Evolutionary conservation across 495 filamentous ascomycete genomes (phyloP), one percentile per base, ranked within the genome.

Genomic region (Penicillium pancosmium): DNA sequence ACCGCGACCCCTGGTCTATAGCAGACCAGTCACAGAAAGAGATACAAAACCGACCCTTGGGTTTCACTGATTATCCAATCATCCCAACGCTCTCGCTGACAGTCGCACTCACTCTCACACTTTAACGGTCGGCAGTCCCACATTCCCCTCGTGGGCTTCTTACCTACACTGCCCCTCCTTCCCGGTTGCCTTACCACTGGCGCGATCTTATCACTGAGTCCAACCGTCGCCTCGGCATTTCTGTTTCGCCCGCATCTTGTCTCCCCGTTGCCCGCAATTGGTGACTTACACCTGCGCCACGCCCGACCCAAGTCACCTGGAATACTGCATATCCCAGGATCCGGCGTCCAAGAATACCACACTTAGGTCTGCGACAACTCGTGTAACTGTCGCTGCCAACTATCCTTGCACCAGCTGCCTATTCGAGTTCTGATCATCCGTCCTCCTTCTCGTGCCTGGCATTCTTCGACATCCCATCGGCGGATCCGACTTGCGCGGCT

Each of bases 201-300:
- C 49, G 52, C 38, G 47, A 61, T 54, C 61, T 51, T 58, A 54
- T 58, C 47, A 23, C 51, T 55, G 57, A 57, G 36, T 50, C 54
- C 62, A 53, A 46, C 55, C 57, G 58, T 54, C 55, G 38, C 57
- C 50, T 58, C 59, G 56, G 49, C 56, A 57, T 65, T 60, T 40
- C 54, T 21, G 47, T 64, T 46, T 63, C 38, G 55, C 48, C 58
- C 55, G 58, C 59, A 59, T 59, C 38, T 47, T 46, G 50, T 54
- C 40, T 34, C 15, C 18, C 18, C 46, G 16, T 16, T 38, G 19
- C 43, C 47, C 18, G 50, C 49, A 50, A 25, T 57, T 62, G 52
- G 50, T 50, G 44, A 41, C 56, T 40, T 55, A 50, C 51, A 27
- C 18, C 46, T 56, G 46, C 57, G 65, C 65, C 60, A 58, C 59